phyloP scores from a whole-genome alignment of 768 basidiomycete species.

The Tulasnella sp. region DNA sequence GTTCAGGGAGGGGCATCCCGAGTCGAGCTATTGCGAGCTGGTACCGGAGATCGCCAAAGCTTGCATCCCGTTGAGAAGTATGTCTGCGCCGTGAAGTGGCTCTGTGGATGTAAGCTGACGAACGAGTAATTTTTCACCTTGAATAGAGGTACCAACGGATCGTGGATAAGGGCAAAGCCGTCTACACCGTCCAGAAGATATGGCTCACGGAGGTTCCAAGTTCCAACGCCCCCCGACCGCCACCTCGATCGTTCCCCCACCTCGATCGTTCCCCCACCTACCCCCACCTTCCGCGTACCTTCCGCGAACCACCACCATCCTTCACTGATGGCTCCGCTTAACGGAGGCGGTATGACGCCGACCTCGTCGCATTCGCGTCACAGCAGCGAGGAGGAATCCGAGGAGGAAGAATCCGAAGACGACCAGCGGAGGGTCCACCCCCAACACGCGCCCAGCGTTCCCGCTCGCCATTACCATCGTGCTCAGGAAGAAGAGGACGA shows the following conservation, averaged over 20 bases:
- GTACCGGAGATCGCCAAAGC: conserved; percentile 58
- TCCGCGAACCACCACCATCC: not conserved
- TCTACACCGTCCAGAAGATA: not conserved
- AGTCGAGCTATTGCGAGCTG: conserved; percentile 70
- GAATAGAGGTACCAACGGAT: conserved; percentile 6
- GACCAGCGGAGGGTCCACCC: conserved; percentile 33
- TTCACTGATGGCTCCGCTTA: not conserved
- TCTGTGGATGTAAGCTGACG: not conserved
- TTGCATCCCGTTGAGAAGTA: conserved; percentile 18
- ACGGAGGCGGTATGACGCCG: not conserved
- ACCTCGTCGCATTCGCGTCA: conserved; percentile 13
- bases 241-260: too few species aligned
- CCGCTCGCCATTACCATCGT: not conserved
- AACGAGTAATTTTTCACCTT: not conserved
- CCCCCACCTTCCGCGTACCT: not conserved
- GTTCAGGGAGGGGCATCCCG: conserved; percentile 67
- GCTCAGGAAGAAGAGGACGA: not conserved
- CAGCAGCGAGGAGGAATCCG: conserved; percentile 33
- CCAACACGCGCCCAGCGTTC: conserved; percentile 2
- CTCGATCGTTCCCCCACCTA: conserved; percentile 7
- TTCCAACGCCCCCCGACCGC: not conserved
- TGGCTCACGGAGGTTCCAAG: not conserved
- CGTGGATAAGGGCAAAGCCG: conserved; percentile 18
- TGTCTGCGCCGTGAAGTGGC: not conserved
- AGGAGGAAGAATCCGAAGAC: conserved; percentile 30